Conservation (phyloP, 2,329 filamentous ascomycete species). For the Kalmusia sp. region DNA sequence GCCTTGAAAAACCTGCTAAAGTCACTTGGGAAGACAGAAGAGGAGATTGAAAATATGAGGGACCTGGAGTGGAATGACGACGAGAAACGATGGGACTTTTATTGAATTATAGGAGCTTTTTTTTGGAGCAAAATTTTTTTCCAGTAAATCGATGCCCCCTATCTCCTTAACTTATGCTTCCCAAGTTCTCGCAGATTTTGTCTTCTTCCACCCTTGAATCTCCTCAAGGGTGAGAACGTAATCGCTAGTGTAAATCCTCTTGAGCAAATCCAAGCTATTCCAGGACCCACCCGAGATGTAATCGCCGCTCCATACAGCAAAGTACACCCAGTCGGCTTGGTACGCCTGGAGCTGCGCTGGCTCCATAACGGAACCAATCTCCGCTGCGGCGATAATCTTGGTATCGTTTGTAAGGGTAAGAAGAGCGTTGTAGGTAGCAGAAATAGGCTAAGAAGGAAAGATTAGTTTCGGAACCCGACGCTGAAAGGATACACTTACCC, state of each 20-base stretch:
- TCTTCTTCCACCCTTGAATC: slow-evolving; percentile 33
- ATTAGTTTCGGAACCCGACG: not conserved
- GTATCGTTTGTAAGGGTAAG: slow-evolving; percentile 52
- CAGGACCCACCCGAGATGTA: slow-evolving; percentile 53
- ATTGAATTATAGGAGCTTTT: no score
- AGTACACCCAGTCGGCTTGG: slow-evolving; percentile 58
- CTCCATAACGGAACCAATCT: slow-evolving; percentile 57
- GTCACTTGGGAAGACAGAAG: no score
- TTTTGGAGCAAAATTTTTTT: no score
- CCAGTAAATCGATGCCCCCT: no score
- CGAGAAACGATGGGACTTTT: no score
- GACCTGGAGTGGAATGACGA: no score
- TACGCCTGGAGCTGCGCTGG: slow-evolving; percentile 52
- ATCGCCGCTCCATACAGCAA: slow-evolving; percentile 55
- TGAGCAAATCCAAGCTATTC: slow-evolving; percentile 52
- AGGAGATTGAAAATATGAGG: no score
- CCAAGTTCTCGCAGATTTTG: not conserved
- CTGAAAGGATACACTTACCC: slow-evolving; percentile 37
- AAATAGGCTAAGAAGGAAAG: slow-evolving; percentile 45
- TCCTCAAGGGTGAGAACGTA: slow-evolving; percentile 40
- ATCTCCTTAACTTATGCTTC: not conserved
- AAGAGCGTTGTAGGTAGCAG: slow-evolving; percentile 54
- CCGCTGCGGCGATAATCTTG: slow-evolving; percentile 57
- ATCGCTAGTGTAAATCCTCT: slow-evolving; percentile 39
- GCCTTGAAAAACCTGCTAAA: no score